Evolutionary conservation across 208 protist genomes (phyloP), one percentile per base, ranked within the genome.

Genomic region (Plasmodiophora brassicae): DNA sequence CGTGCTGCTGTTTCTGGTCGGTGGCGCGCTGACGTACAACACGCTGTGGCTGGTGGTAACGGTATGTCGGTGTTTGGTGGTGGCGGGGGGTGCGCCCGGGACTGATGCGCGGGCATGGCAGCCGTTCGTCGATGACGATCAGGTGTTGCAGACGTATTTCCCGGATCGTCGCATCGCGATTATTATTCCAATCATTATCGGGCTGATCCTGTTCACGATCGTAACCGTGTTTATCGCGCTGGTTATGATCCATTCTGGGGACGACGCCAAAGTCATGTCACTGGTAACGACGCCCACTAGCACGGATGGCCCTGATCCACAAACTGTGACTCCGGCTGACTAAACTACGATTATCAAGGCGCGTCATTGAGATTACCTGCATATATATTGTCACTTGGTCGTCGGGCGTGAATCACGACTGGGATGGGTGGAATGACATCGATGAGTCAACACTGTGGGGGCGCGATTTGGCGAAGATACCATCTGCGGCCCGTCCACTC

Each of bases 181-280:
- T 32, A 5, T 78, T 8, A 32, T 78, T 32, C 65, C 65, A 36
- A 78, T 78, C 20, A 5, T 78, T 5, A 8, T 78, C n/a, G 65
- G 65, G 32, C 5, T 78, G n/a, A 5, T 78, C 65, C 14, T 78
- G n/a, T 78, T 78, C 14, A 78, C 65, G 32, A 78, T 78, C 65
- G 65, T 78, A 5, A 44, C 41, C n/a, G 41, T 8, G 32, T 78
- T 78, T 38, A 78, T 78, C 20, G 5, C 65, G 5, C n/a, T 78
- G 65, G 65, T 78, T 38, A 78, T 78, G 65, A 78, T 78, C 65
- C 65, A 78, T 32, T 78, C 65, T 78, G 41, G n/a, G 10, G 65
- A 78, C n/a, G 65, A 78, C n/a, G 5, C 20, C 41, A 78, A 32
- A n/a, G n/a, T n/a, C n/a, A n/a, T n/a, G n/a, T n/a, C n/a, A n/a